Evolutionary conservation across 176 grass and related monocot genomes (phyloP).

Genomic region (Bothriochloa decipiens): DNA sequence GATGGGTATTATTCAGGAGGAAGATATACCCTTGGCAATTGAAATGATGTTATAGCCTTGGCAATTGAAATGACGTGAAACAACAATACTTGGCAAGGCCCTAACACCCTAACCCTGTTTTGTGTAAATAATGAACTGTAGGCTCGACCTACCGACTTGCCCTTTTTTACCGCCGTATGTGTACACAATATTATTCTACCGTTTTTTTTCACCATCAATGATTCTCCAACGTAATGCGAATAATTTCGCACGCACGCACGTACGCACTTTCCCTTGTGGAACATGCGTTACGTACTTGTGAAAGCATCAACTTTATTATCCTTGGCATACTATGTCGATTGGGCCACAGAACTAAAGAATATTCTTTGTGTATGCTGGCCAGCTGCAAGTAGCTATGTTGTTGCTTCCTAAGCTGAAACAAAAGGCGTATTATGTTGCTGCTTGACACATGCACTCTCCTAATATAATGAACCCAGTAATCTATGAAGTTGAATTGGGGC

Average conservation of each 20-base stretch:
- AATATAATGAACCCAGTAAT: no score
- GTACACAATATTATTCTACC: no score
- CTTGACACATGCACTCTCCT: no score
- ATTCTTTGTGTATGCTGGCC: constrained; percentile 1
- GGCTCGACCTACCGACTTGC: background rate
- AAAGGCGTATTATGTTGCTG: background rate
- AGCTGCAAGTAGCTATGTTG: background rate
- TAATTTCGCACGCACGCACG: background rate
- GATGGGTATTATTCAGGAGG: no score
- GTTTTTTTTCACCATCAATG: background rate
- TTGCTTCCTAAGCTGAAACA: constrained; percentile 40
- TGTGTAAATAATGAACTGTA: background rate
- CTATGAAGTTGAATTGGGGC: constrained; percentile 5
- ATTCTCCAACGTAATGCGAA: constrained; percentile 28
- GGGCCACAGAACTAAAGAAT: background rate
- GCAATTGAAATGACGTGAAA: no score
- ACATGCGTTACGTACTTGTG: constrained; percentile 17
- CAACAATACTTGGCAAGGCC: background rate
- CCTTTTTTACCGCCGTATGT: background rate
- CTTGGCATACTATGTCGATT: background rate
- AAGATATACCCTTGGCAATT: no score
- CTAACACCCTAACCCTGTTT: background rate
- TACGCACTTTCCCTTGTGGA: constrained; percentile 6
- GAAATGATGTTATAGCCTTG: no score
- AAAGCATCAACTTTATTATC: constrained; percentile 14